phyloP scores from a whole-genome alignment of 2,329 filamentous ascomycete species.

The Monosporascus sp. region DNA sequence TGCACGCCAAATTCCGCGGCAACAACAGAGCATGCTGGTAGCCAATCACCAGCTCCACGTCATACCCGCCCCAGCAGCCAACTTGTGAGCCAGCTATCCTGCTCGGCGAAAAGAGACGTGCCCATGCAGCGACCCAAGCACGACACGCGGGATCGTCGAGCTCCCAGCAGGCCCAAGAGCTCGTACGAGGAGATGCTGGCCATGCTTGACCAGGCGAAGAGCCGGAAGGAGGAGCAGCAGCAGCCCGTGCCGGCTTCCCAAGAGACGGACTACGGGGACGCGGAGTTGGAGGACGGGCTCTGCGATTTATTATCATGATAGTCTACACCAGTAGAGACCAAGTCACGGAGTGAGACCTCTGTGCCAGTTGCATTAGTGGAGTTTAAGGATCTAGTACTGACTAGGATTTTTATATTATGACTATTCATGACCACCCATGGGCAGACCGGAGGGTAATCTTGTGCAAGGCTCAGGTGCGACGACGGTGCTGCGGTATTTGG shows the following conservation, averaged over 20 bases:
- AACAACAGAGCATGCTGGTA: neutral
- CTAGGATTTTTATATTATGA: neutral
- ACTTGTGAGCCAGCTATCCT: neutral
- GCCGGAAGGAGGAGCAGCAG: neutral
- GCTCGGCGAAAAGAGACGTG: neutral
- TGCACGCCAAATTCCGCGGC: neutral
- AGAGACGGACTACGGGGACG: conserved; percentile 26
- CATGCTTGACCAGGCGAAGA: conserved; percentile 2
- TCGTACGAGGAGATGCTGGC: conserved; percentile 17
- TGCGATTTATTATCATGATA: neutral
- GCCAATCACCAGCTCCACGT: neutral
- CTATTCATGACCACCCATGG: too few species aligned
- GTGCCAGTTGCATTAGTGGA: neutral
- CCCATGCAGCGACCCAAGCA: conserved; percentile 7
- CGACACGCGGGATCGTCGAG: conserved; percentile 1
- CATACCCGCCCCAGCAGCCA: neutral
- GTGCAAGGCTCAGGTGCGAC: too few species aligned
- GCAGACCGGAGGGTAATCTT: too few species aligned
- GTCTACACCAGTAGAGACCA: neutral
- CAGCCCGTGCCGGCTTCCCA: conserved; percentile 14
- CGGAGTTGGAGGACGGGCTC: conserved; percentile 13
- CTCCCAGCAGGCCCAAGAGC: conserved; percentile 6
- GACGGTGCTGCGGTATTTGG: too few species aligned
- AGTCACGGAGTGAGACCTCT: neutral
- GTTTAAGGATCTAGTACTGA: neutral